Percentiles rank a stretch among this genome's conserved stretches.
Evolutionary conservation across 352 stramenopile species (phyloP).

Genomic region (Peronospora farinosa): DNA sequence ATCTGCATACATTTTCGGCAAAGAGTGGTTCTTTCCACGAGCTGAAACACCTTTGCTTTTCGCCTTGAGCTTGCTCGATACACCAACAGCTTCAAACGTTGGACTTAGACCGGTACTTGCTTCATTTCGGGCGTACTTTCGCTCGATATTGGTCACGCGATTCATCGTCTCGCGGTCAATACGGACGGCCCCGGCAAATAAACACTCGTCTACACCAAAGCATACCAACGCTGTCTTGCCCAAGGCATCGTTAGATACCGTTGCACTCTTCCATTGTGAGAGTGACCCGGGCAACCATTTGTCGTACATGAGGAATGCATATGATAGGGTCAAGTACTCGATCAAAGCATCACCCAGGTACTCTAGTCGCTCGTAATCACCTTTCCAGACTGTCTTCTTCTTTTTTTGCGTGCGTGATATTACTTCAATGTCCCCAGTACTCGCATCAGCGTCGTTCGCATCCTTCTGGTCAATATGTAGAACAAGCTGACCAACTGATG

Average conservation of each 20-base stretch:
- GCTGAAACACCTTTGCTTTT: constrained; percentile 6
- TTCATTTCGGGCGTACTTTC: constrained; percentile 36
- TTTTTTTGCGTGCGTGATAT: constrained; percentile 30
- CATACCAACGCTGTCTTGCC: constrained; percentile 74
- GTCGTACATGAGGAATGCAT: constrained; percentile 64
- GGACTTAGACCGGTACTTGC: constrained; percentile 22
- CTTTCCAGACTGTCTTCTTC: constrained; percentile 50
- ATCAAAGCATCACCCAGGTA: constrained; percentile 87
- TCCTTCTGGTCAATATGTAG: constrained; percentile 40
- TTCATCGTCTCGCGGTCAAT: constrained; percentile 67
- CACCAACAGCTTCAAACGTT: constrained; percentile 19
- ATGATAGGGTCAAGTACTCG: constrained; percentile 84
- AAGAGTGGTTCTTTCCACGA: constrained; percentile 30
- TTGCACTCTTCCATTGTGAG: constrained; percentile 80
- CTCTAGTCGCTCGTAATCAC: constrained; percentile 86
- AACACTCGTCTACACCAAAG: constrained; percentile 79
- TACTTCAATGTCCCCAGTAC: constrained; percentile 12
- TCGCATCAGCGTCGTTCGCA: constrained; percentile 7
- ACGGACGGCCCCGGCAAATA: constrained; percentile 53
- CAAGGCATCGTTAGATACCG: constrained; percentile 78
- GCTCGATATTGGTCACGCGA: constrained; percentile 39
- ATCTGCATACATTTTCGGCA: constrained; percentile 85
- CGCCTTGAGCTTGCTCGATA: constrained; percentile 19
- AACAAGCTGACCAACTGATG: constrained; percentile 59
- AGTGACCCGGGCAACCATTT: constrained; percentile 74